phyloP scores from a whole-genome alignment of 2,329 filamentous ascomycete genomes.

The Gyromitra esculenta region DNA sequence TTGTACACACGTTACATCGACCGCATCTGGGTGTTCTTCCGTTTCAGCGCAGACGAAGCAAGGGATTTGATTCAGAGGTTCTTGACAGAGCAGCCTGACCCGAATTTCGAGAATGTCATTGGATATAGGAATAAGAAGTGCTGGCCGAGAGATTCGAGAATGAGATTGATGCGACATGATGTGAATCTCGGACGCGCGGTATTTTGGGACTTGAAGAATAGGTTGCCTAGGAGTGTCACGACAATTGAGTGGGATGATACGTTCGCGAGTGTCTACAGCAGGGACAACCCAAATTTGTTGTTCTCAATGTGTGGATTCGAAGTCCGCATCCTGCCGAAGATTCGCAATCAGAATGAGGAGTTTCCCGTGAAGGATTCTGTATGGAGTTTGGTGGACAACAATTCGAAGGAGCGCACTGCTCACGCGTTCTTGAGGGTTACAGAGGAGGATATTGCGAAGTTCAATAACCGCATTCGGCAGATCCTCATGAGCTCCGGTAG shows the following conservation, averaged over 20 bases:
- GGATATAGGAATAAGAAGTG: slow-evolving; percentile 99
- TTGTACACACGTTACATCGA: slow-evolving; percentile 98
- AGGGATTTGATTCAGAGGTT: slow-evolving; percentile 96
- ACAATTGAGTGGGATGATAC: slow-evolving; percentile 99
- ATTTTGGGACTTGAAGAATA: slow-evolving; percentile 99
- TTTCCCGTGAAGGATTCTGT: slow-evolving; percentile 98
- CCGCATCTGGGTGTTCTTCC: slow-evolving; percentile 97
- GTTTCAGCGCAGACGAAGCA: slow-evolving; percentile 93
- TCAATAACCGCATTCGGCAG: slow-evolving; percentile 98
- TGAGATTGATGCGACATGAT: slow-evolving; percentile 98
- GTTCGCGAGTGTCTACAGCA: slow-evolving; percentile 96
- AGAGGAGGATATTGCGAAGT: slow-evolving; percentile 97
- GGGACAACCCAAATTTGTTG: slow-evolving; percentile 94
- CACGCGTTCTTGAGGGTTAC: slow-evolving; percentile 98
- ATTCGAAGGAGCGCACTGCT: slow-evolving; percentile 94
- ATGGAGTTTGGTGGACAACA: slow-evolving; percentile 96
- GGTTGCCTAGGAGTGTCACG: slow-evolving; percentile 89
- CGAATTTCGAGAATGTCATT: slow-evolving; percentile 99
- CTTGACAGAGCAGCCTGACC: slow-evolving; percentile 96
- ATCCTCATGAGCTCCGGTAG: slow-evolving; percentile 99
- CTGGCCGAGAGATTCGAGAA: slow-evolving; percentile 96
- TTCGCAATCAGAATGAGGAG: slow-evolving; percentile 92
- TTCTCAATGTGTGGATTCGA: slow-evolving; percentile 99
- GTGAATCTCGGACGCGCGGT: slow-evolving; percentile 97
- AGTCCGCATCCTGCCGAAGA: slow-evolving; percentile 94